Evolutionary conservation across 2,329 filamentous ascomycete species (phyloP).

Genomic region (Colletotrichum sublineola): DNA sequence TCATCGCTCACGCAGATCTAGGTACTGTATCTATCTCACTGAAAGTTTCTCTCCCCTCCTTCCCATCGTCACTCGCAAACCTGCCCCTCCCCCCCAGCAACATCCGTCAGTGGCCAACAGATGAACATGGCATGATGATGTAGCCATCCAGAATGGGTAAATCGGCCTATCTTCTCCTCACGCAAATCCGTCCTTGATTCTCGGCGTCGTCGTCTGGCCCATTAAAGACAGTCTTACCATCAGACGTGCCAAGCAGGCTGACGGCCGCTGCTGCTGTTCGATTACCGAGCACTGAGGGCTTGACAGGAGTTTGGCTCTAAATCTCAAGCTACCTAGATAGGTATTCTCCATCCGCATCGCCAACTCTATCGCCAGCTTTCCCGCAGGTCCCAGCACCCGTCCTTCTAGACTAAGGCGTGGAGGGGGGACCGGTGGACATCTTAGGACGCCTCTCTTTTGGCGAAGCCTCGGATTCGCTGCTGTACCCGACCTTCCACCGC

Average conservation of each 20-base stretch:
- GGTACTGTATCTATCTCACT: conserved; percentile 10
- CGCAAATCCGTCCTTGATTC: conserved; percentile 1
- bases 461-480: conserved; percentile 15
- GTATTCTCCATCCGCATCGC: conserved; percentile 6
- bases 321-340: conserved; percentile 15
- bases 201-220: neutral
- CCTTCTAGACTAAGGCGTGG: conserved; percentile 26
- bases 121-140: conserved; percentile 41
- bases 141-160: conserved; percentile 6
- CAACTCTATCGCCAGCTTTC: conserved; percentile 17
- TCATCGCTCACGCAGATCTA: conserved; percentile 31
- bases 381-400: conserved; percentile 4
- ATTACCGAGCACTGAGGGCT: conserved; percentile 17
- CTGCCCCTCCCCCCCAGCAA: conserved; percentile 29
- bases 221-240: neutral
- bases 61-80: conserved; percentile 29
- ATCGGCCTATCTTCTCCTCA: conserved; percentile 20
- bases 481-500: conserved; percentile 25
- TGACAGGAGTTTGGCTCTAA: conserved; percentile 9
- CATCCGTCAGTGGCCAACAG: conserved; percentile 35
- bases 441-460: conserved; percentile 12
- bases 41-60: conserved; percentile 26
- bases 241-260: neutral
- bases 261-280: conserved; percentile 12
- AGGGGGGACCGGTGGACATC: neutral